Evolutionary conservation across 345 rosid genomes (phyloP).

Genomic region (Mangifera indica): DNA sequence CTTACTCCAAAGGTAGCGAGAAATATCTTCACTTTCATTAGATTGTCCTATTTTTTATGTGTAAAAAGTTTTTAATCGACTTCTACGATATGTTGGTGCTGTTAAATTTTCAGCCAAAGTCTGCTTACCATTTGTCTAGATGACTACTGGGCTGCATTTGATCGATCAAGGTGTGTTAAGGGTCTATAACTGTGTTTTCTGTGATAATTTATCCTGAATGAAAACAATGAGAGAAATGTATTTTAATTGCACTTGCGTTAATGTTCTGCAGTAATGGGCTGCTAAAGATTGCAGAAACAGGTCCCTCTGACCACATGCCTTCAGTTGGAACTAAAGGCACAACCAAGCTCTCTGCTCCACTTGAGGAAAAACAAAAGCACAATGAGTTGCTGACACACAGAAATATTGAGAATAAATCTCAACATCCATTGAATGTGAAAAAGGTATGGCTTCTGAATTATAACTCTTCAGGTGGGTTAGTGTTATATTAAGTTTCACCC

Average conservation of each 20-base stretch:
- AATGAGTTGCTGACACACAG: slow-evolving; percentile 20
- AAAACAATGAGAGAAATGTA: not conserved
- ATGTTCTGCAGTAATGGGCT: slow-evolving; percentile 33
- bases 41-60: not conserved
- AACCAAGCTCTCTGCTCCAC: slow-evolving; percentile 19
- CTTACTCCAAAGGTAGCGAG: slow-evolving; percentile 53
- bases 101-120: slow-evolving; percentile 49
- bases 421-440: slow-evolving; percentile 1
- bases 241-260: slow-evolving; percentile 4
- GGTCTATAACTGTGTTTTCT: not conserved
- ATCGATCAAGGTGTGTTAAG: slow-evolving; percentile 47
- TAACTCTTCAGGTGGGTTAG: not conserved
- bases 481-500: not conserved
- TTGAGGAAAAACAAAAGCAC: slow-evolving; percentile 32
- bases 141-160: slow-evolving; percentile 65
- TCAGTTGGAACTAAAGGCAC: slow-evolving; percentile 18
- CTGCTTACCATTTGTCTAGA: slow-evolving; percentile 53
- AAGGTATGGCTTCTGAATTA: slow-evolving; percentile 29
- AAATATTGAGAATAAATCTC: slow-evolving; percentile 23
- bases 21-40: slow-evolving; percentile 2
- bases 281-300: slow-evolving; percentile 35
- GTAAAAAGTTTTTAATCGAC: slow-evolving; percentile 4
- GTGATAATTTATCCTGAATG: not conserved
- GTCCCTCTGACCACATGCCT: slow-evolving; percentile 20
- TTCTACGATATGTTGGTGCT: slow-evolving; percentile 9